Base-by-base conservation (phyloP, 2,329 filamentous ascomycete species). In the Clonostachys byssicola region DNA sequence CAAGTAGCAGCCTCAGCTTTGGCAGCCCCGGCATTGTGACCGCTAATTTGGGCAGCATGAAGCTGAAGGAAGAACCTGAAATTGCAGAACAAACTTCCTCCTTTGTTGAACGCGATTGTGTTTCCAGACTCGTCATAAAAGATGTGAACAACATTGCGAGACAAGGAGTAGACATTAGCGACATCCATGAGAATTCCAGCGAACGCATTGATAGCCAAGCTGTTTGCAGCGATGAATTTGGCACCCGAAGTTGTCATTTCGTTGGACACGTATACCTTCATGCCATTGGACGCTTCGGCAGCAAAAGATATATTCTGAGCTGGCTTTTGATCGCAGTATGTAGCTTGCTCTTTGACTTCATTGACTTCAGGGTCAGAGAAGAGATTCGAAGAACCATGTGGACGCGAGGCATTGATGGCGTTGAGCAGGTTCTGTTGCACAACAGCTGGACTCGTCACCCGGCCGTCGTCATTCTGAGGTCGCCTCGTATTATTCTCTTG, bases 21-120 rank as follows among this genome's bases (percentile, higher is more conserved):
- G 14, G 72, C 79, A 46, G 75, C 68, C 3, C 63, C 63, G 20
- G 43, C 60, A 18, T 45, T 54, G 40, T 18, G 63, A 43, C 48
- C 68, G 43, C 53, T 57, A 43, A 82, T 64, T 52, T 73, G 65
- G 13, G 69, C 59, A 41, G 81, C 73, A 60, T 97, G 92, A 34
- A 96, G 68, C 59, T 92, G 84, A 50, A 86, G 68, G 64, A 92
- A 97, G 72, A 89, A 96, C 16, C 89, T 78, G 53, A 95, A 78
- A 61, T 99, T 99, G 74, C 91, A 96, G 71, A 97, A 99, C 33
- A 99, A 80, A 57, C 86, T 89, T 36, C 92, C 92, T 38, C 78
- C 81, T 9, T 81, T 80, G 63, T 99, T 99, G 75, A 99, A 99
- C 0, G 92, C 94, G 52, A 99, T 96, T 0, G 90, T 92, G 47